Base-by-base conservation (phyloP, 164 flowering plant species). In the Berberis thunbergii region DNA sequence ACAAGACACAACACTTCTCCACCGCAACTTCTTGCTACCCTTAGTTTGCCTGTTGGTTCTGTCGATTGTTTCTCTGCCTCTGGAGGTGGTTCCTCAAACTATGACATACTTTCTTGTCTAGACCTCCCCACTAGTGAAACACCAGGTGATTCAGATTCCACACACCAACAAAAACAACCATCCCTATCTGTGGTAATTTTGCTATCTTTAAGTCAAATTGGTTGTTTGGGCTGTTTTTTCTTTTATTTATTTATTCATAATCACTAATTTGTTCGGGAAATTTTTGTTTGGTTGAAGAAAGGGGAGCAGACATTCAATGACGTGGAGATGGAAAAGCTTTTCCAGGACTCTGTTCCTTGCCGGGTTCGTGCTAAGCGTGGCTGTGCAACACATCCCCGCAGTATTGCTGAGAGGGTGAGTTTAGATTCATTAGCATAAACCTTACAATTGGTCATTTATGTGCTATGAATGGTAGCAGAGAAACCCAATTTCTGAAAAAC, bases 301-400 rank as follows among this genome's bases (percentile, higher is more conserved):
- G 40, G 40, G 57, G 40, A 54, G 39, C 53, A 67, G 43, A 60
- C 74, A 71, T 69, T 69, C 46, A 60, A 69, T 41, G 86, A 80
- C 40, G 40, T 64, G 67, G 72, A 69, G 49, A 60, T 84, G 86
- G 84, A 84, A 43, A 82, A 77, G 64, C 61, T 82, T 7, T 69
- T 85, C 52, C 87, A 80, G 75, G 91, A 83, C 61, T 79, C 91
- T 7, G 91, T 86, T 7, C 86, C 86, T 54, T 84, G 81, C 64
- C 73, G 85, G 64, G 83, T 77, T 59, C 79, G 96, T 12, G 96
- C 96, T 3, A 88, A 88, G 77, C 85, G 96, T 26, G 96, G 91
- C 8, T 88, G 82, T 67, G 91, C 91, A 7, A 88, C 91, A 11
- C 91, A 88, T 78, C 91, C 91, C 64, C 81, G 95, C 7, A 88